Evolutionary conservation across 176 grass and related monocot genomes (phyloP).

Genomic region (Rhynchospora breviuscula): DNA sequence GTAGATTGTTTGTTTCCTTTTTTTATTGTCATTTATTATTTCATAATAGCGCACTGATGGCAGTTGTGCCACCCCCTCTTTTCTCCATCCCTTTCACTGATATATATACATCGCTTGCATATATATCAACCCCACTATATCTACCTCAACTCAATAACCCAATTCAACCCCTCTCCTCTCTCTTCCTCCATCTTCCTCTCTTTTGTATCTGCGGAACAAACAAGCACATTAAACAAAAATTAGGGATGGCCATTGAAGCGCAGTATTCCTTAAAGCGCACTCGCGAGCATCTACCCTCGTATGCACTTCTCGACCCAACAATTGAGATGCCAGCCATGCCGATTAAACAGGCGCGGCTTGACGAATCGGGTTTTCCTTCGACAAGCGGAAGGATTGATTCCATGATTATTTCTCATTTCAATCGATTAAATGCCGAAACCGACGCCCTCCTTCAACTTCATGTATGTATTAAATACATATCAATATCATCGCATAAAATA

Average conservation of each 20-base stretch:
- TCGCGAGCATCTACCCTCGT: slow-evolving; percentile 7
- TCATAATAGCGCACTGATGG: slow-evolving; percentile 21
- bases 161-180: not conserved
- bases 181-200: not conserved
- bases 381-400: slow-evolving; percentile 44
- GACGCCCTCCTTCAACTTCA: slow-evolving; percentile 45
- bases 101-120: slow-evolving; percentile 25
- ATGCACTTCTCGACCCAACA: slow-evolving; percentile 16
- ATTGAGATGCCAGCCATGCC: not conserved
- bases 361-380: slow-evolving; percentile 26
- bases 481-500: not conserved
- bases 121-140: not conserved
- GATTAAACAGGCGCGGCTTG: not conserved
- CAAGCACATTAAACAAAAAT: not conserved
- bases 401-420: slow-evolving; percentile 13
- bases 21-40: slow-evolving; percentile 7
- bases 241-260: slow-evolving; percentile 57
- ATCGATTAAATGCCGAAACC: slow-evolving; percentile 28
- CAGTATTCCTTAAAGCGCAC: slow-evolving; percentile 41
- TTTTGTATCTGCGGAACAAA: not conserved
- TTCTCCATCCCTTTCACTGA: not conserved
- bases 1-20: slow-evolving; percentile 6
- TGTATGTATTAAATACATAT: slow-evolving; percentile 4
- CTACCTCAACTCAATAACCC: not conserved
- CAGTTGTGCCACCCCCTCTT: slow-evolving; percentile 15